Conservation (phyloP, 169 alveolate species). For the Plasmodium vinckei region DNA sequence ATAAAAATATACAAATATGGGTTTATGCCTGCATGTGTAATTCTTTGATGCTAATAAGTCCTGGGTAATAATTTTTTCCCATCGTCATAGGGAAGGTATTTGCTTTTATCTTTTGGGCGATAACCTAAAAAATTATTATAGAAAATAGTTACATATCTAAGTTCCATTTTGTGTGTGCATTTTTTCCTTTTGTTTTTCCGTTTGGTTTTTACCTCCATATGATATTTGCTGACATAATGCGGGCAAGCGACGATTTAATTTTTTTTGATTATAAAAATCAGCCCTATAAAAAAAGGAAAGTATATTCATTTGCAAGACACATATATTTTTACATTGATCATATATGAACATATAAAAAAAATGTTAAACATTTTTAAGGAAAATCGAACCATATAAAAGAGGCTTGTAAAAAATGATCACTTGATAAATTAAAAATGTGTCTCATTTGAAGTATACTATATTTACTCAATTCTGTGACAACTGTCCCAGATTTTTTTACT, state of each 20-base stretch:
- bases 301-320: background rate
- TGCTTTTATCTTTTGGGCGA: constrained; percentile 71
- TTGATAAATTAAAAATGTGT: constrained; percentile 66
- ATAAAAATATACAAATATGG: background rate
- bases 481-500: constrained; percentile 44
- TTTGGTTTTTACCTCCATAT: constrained; percentile 53
- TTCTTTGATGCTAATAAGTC: constrained; percentile 19
- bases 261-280: constrained; percentile 70
- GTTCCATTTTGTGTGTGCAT: background rate
- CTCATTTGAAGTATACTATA: constrained; percentile 73
- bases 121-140: constrained; percentile 43
- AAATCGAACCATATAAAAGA: constrained; percentile 52
- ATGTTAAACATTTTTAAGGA: background rate
- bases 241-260: constrained; percentile 75
- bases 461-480: constrained; percentile 70
- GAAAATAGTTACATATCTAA: constrained; percentile 5
- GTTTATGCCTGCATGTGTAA: background rate
- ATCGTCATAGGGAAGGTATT: constrained; percentile 70
- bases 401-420: constrained; percentile 69
- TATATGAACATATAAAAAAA: background rate
- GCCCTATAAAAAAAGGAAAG: constrained; percentile 39
- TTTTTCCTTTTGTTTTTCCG: constrained; percentile 12
- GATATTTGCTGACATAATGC: constrained; percentile 70
- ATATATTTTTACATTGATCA: background rate
- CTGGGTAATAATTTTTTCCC: constrained; percentile 73